phyloP scores from a whole-genome alignment of 1,284 basidiomycete genomes.

The Salmacisia buchloeana region DNA sequence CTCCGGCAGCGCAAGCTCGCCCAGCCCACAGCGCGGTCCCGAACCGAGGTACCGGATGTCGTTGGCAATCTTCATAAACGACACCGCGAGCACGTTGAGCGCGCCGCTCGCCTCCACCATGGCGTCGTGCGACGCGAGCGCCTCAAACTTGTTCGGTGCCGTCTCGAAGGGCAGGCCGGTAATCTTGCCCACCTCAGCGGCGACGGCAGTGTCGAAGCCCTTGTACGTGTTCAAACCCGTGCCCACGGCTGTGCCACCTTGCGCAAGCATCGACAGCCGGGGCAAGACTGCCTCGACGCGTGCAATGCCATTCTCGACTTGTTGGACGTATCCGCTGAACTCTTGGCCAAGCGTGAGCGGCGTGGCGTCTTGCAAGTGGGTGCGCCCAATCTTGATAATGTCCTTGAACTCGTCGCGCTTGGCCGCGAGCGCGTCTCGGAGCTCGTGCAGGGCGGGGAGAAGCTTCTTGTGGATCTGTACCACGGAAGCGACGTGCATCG shows the following conservation, averaged over 20 bases:
- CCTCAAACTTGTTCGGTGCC: slow-evolving; percentile 99
- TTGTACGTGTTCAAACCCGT: slow-evolving; percentile 91
- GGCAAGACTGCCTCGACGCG: slow-evolving; percentile 78
- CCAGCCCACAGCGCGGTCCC: slow-evolving; percentile 93
- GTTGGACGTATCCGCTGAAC: slow-evolving; percentile 96
- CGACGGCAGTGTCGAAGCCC: slow-evolving; percentile 93
- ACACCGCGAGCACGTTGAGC: slow-evolving; percentile 87
- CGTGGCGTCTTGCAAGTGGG: slow-evolving; percentile 94
- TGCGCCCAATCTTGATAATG: slow-evolving; percentile 96
- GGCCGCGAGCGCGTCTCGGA: slow-evolving; percentile 73
- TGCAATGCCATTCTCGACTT: slow-evolving; percentile 83
- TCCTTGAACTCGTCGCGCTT: slow-evolving; percentile 62
- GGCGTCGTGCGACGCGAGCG: slow-evolving; percentile 92
- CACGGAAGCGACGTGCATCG: slow-evolving; percentile 96
- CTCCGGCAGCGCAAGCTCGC: slow-evolving; percentile 89
- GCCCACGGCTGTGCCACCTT: slow-evolving; percentile 97
- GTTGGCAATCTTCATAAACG: slow-evolving; percentile 98
- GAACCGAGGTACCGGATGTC: slow-evolving; percentile 97
- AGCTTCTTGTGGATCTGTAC: slow-evolving; percentile 75
- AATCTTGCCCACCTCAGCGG: slow-evolving; percentile 82
- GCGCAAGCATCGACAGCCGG: slow-evolving; percentile 81
- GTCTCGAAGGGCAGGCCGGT: slow-evolving; percentile 89
- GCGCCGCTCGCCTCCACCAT: slow-evolving; percentile 95
- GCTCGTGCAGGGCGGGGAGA: slow-evolving; percentile 76
- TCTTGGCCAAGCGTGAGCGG: slow-evolving; percentile 97